A percentile compares a stretch with the other conserved stretches of the same genome.
Conservation (phyloP, 164 flowering plant species). For the Stephania cephalantha region DNA sequence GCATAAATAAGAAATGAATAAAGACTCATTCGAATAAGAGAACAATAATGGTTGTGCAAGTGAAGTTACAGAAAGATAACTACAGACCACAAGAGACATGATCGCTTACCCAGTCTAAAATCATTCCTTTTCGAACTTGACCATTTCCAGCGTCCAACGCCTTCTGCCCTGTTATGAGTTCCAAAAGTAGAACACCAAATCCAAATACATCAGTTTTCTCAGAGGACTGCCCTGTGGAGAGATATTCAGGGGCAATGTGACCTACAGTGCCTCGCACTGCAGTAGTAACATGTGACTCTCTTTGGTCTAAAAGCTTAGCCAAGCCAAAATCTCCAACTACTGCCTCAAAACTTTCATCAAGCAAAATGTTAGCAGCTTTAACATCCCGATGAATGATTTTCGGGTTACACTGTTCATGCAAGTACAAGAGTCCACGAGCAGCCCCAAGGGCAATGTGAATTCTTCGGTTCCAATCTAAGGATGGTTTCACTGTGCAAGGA, state of each 20-base stretch:
- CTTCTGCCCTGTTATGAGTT: constrained; percentile 86
- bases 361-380: constrained; percentile 92
- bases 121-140: constrained; percentile 79
- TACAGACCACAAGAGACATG: neutral
- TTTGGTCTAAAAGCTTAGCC: constrained; percentile 74
- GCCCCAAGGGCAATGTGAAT: constrained; percentile 78
- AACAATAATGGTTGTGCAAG: neutral
- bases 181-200: constrained; percentile 87
- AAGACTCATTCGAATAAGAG: neutral
- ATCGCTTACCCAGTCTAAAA: constrained; percentile 74
- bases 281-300: constrained; percentile 95
- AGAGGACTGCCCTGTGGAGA: constrained; percentile 96
- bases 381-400: constrained; percentile 96
- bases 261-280: constrained; percentile 97
- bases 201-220: constrained; percentile 98
- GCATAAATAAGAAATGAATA: constrained; percentile 9
- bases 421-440: constrained; percentile 81
- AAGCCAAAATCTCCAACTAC: constrained; percentile 98
- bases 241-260: constrained; percentile 97
- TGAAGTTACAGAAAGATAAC: neutral
- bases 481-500: constrained; percentile 43
- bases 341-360: constrained; percentile 90
- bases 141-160: constrained; percentile 71
- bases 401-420: constrained; percentile 91
- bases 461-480: constrained; percentile 84